Conservation (phyloP, 108 stramenopile genomes). For the Seminavis robusta region DNA sequence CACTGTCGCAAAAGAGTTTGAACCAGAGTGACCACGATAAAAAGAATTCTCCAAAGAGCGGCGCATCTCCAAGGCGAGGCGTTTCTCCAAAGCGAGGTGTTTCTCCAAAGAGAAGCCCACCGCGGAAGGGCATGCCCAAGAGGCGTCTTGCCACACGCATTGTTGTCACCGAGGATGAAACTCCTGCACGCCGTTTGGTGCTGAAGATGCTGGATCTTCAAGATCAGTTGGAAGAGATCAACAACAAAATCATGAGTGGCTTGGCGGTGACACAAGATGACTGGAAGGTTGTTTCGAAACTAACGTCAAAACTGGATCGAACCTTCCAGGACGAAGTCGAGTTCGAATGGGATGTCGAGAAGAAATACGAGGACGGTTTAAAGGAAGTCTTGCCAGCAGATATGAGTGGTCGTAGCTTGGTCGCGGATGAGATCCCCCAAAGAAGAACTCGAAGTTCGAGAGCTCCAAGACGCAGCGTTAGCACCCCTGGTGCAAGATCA, state of each 20-base stretch:
- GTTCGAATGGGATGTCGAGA: not conserved
- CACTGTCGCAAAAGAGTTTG: not conserved
- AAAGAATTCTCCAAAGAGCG: not conserved
- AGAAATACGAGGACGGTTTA: no score
- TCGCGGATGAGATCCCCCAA: not conserved
- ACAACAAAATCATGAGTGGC: constrained; percentile 11
- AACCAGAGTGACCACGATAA: not conserved
- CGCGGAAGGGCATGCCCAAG: not conserved
- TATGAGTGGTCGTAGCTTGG: not conserved
- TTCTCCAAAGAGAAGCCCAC: not conserved
- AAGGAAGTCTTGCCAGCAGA: not conserved
- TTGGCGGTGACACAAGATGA: constrained; percentile 5
- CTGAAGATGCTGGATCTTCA: constrained; percentile 22
- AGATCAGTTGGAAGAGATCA: constrained; percentile 4
- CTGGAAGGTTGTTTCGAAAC: constrained; percentile 6
- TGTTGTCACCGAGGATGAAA: constrained; percentile 2
- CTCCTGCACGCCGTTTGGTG: constrained; percentile 12
- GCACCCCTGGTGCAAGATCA: no score
- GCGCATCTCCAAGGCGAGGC: not conserved
- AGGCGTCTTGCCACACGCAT: no score
- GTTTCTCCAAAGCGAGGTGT: not conserved
- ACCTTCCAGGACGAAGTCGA: not conserved
- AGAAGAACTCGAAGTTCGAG: not conserved
- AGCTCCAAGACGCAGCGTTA: not conserved
- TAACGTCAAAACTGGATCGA: not conserved